These are phyloP conservation scores for Rosellinia necatrix DNA, from an alignment of 2,329 filamentous ascomycete species.

Conservation along the genomic window DNA sequence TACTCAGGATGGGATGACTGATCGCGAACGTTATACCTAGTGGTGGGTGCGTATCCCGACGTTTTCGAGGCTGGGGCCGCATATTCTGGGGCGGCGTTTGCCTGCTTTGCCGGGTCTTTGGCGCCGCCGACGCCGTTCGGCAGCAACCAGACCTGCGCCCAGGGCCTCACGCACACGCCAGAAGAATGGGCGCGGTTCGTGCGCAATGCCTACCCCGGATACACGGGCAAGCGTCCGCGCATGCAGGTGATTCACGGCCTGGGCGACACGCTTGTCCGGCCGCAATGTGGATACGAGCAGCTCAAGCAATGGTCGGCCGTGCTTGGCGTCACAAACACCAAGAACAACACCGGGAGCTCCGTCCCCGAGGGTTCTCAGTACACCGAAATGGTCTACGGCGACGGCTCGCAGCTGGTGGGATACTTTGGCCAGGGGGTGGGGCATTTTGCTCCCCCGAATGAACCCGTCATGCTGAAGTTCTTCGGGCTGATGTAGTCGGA, in stretches of 20 bases:
- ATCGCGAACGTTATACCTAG: background rate
- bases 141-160: slow-evolving; percentile 30
- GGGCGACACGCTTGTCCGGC: slow-evolving; percentile 39
- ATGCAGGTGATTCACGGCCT: slow-evolving; percentile 45
- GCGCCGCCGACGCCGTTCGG: slow-evolving; percentile 25
- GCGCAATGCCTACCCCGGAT: slow-evolving; percentile 43
- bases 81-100: slow-evolving; percentile 16
- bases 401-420: slow-evolving; percentile 21
- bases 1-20: background rate
- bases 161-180: slow-evolving; percentile 25
- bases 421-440: slow-evolving; percentile 25
- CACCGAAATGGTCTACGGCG: slow-evolving; percentile 24
- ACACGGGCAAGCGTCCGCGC: slow-evolving; percentile 41
- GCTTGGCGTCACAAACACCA: slow-evolving; percentile 14
- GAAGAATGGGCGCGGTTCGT: slow-evolving; percentile 41
- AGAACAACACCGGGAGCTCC: slow-evolving; percentile 17
- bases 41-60: slow-evolving; percentile 30
- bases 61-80: slow-evolving; percentile 30
- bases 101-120: slow-evolving; percentile 28
- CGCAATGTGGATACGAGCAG: slow-evolving; percentile 34
- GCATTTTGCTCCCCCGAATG: slow-evolving; percentile 21
- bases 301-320: slow-evolving; percentile 35
- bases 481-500: slow-evolving; percentile 13
- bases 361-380: slow-evolving; percentile 22
- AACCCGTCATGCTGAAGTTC: slow-evolving; percentile 24